phyloP scores from a whole-genome alignment of 2,329 filamentous ascomycete genomes.

The Chaetomium olivaceum region DNA sequence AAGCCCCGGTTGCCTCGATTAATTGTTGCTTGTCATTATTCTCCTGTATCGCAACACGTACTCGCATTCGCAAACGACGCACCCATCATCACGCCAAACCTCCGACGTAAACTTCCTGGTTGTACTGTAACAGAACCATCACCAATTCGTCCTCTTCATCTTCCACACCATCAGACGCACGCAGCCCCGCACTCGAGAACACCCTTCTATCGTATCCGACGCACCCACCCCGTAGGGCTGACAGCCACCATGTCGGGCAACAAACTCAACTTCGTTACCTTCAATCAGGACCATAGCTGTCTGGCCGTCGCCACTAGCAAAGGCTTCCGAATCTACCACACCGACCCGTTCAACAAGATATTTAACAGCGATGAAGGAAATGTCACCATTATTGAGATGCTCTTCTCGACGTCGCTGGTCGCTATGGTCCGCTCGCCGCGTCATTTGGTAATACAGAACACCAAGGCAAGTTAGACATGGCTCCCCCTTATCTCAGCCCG shows the following conservation, averaged over 20 bases:
- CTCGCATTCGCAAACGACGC: not conserved
- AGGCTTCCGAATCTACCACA: conserved; percentile 95
- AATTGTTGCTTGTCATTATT: not conserved
- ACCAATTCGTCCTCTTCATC: not conserved
- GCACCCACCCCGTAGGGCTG: not conserved
- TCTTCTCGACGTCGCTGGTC: conserved; percentile 96
- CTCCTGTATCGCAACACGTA: not conserved
- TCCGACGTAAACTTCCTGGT: not conserved
- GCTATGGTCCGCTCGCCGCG: conserved; percentile 89
- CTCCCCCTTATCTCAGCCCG: not conserved
- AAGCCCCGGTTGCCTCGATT: not conserved
- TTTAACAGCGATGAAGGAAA: conserved; percentile 94
- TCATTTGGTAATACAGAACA: conserved; percentile 94
- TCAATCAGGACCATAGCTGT: conserved; percentile 98
- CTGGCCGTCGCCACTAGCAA: conserved; percentile 92
- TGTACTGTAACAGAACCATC: not conserved
- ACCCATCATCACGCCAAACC: not conserved
- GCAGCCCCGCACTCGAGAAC: not conserved
- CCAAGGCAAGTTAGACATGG: conserved; percentile 64
- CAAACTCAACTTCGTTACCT: conserved; percentile 95
- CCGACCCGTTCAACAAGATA: conserved; percentile 91
- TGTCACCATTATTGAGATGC: conserved; percentile 95
- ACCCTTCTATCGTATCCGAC: not conserved
- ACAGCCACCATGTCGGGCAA: conserved; percentile 38
- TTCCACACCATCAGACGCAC: not conserved